These are phyloP conservation scores for Isatis tinctoria DNA, from an alignment of 345 rosid species.

Conservation along the genomic window DNA sequence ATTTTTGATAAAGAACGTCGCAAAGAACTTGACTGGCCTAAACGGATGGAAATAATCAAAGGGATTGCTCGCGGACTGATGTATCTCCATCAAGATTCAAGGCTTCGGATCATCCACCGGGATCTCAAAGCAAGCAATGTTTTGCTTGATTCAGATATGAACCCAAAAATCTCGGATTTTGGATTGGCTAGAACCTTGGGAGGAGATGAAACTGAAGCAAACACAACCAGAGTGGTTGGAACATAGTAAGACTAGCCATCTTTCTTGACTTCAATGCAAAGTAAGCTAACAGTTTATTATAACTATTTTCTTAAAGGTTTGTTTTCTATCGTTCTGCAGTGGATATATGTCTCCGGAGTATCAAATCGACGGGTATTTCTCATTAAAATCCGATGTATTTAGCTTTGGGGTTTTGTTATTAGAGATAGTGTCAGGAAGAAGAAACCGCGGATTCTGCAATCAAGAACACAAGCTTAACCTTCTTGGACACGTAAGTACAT, in stretches of 20 bases:
- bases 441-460: slow-evolving; percentile 31
- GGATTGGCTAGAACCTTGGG: slow-evolving; percentile 37
- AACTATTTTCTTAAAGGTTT: no score
- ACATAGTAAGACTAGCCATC: slow-evolving; percentile 27
- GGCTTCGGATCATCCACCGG: slow-evolving; percentile 30
- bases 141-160: slow-evolving; percentile 32
- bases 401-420: slow-evolving; percentile 34
- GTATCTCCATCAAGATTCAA: slow-evolving; percentile 43
- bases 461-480: slow-evolving; percentile 46
- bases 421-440: slow-evolving; percentile 32
- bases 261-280: not conserved
- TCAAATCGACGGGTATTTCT: slow-evolving; percentile 31
- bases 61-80: slow-evolving; percentile 37
- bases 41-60: slow-evolving; percentile 28
- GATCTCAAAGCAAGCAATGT: slow-evolving; percentile 40
- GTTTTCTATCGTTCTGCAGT: slow-evolving; percentile 2
- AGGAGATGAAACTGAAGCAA: slow-evolving; percentile 32
- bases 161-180: slow-evolving; percentile 34
- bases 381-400: slow-evolving; percentile 34
- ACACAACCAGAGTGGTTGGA: slow-evolving; percentile 35
- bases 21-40: slow-evolving; percentile 31
- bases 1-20: slow-evolving; percentile 19
- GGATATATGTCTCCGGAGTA: slow-evolving; percentile 39
- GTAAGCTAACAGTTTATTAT: not conserved
- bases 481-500: slow-evolving; percentile 69